Conservation (phyloP, 2,329 filamentous ascomycete species). For the Drechslera avenae region DNA sequence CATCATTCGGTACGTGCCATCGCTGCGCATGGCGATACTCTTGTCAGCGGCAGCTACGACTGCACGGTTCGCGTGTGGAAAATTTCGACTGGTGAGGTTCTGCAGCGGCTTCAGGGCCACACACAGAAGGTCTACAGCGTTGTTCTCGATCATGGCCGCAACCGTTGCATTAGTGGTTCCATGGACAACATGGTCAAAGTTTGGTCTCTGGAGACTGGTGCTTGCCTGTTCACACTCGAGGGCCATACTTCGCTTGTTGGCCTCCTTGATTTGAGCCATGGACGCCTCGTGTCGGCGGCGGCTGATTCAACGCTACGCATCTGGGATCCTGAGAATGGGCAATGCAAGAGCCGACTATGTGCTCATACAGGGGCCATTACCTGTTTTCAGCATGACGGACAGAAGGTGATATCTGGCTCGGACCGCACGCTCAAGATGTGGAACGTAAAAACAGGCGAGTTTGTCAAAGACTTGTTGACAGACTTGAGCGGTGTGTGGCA, state of each 20-base stretch:
- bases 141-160: slow-evolving; percentile 87
- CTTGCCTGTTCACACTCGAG: slow-evolving; percentile 86
- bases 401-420: slow-evolving; percentile 95
- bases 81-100: slow-evolving; percentile 88
- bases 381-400: slow-evolving; percentile 96
- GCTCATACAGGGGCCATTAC: slow-evolving; percentile 97
- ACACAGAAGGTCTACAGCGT: slow-evolving; percentile 96
- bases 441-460: slow-evolving; percentile 91
- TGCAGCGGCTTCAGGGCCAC: slow-evolving; percentile 85
- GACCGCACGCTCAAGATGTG: slow-evolving; percentile 98
- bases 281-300: slow-evolving; percentile 90
- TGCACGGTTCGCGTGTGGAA: slow-evolving; percentile 95
- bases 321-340: slow-evolving; percentile 93
- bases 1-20: slow-evolving; percentile 94
- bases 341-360: slow-evolving; percentile 86
- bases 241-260: slow-evolving; percentile 93
- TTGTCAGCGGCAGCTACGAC: slow-evolving; percentile 98
- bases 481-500: slow-evolving; percentile 98
- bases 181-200: slow-evolving; percentile 99
- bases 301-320: slow-evolving; percentile 94
- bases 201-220: slow-evolving; percentile 88
- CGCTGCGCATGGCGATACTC: slow-evolving; percentile 88
- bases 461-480: slow-evolving; percentile 87
- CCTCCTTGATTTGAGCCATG: slow-evolving; percentile 84
- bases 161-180: slow-evolving; percentile 94